Conservation (phyloP, 768 basidiomycete species). For the Dictyophora rubrovolvata region DNA sequence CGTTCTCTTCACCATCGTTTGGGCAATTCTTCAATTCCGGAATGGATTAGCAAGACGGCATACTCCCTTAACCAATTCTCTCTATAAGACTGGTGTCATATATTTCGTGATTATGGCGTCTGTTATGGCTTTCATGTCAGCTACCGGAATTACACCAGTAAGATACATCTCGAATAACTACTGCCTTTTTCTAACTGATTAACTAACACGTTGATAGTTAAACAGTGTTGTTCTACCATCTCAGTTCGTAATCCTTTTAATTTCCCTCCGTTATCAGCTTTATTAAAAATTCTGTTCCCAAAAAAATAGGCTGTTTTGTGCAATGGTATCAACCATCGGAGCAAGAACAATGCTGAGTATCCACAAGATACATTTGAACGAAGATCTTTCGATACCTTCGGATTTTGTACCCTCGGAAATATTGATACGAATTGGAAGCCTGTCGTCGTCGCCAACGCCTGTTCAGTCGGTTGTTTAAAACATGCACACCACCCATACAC, state of each 20-base stretch:
- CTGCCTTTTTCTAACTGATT: too few species aligned
- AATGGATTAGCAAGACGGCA: background rate
- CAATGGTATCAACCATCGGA: background rate
- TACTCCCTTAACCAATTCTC: background rate
- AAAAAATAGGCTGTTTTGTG: background rate
- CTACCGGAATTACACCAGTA: background rate
- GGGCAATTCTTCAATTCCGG: background rate
- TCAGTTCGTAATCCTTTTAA: background rate
- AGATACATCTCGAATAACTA: background rate
- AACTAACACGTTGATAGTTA: background rate
- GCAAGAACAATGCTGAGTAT: background rate
- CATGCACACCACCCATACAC: too few species aligned
- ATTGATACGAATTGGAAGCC: background rate
- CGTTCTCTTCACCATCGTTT: background rate
- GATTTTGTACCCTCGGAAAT: background rate
- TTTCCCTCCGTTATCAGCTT: background rate
- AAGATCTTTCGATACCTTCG: background rate
- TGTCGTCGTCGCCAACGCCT: too few species aligned
- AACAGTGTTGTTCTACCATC: background rate
- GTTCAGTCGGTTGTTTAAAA: too few species aligned
- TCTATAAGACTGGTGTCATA: background rate
- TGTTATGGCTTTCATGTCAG: background rate
- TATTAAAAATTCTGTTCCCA: too few species aligned
- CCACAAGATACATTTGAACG: background rate
- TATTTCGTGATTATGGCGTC: background rate